phyloP scores from a whole-genome alignment of 768 basidiomycete genomes.

The Lactifluus subvellereus region DNA sequence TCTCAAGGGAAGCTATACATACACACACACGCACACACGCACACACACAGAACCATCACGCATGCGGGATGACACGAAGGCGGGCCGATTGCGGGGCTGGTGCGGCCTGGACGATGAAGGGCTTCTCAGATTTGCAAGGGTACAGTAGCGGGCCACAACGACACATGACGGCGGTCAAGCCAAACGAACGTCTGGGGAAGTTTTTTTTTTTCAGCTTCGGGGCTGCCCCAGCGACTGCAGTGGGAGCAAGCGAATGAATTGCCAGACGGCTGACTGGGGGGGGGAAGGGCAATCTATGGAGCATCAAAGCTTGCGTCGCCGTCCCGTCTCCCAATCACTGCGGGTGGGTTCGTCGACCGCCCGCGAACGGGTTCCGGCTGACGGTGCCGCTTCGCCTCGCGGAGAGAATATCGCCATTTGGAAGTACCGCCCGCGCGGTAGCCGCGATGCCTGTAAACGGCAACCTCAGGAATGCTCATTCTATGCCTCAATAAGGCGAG shows the following conservation, averaged over 20 bases:
- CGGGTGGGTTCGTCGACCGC: no score
- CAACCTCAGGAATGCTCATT: background rate
- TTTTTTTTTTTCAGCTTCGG: background rate
- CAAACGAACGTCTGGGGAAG: background rate
- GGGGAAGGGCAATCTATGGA: no score
- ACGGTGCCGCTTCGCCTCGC: background rate
- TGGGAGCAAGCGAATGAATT: background rate
- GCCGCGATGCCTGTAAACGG: background rate
- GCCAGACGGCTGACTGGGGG: background rate
- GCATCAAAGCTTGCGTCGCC: no score
- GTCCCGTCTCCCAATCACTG: no score
- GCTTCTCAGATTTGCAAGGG: background rate
- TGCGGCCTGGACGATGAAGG: background rate
- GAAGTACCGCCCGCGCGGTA: background rate
- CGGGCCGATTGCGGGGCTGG: background rate
- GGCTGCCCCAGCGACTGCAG: background rate
- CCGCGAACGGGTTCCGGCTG: no score
- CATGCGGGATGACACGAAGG: background rate
- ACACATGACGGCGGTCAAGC: background rate
- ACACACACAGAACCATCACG: no score
- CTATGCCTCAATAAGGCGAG: background rate
- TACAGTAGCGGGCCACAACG: background rate
- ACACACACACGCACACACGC: background rate
- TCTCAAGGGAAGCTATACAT: no score
- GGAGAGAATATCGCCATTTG: background rate